Evolutionary conservation across 352 stramenopile species (phyloP), one percentile per base, ranked within the genome.

Genomic region (Phytophthora boehmeriae): DNA sequence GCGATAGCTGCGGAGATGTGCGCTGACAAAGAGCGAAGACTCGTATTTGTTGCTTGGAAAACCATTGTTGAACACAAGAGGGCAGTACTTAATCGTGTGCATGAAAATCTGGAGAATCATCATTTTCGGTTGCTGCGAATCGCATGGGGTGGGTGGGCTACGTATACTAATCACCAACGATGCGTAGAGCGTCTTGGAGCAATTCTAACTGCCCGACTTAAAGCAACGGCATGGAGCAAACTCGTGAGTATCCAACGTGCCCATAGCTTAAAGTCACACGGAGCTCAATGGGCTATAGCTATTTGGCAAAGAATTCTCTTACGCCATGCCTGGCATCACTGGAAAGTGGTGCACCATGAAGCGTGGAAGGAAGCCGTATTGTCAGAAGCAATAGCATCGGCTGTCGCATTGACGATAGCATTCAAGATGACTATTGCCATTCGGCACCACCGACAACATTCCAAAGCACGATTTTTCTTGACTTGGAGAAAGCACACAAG

Each of bases 291-390:
- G 17, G 41, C 53, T 36, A 45, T 16, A 43, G n/a, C 34, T 17
- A 27, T 68, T 32, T 68, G 63, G 51, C 47, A 48, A 34, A 67
- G 42, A 55, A 48, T 68, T 32, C 20, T 55, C 11, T 2, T 64
- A 22, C 58, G 58, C 32, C 63, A 68, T 9, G 25, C 36, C 27
- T 72, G 58, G 63, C 41, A 48, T 43, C 46, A 39, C 41, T 72
- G 63, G 63, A 72, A 64, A 38, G 38, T 49, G 44, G 35, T 13
- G 2, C 56, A 71, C 13, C 36, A 35, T 17, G 34, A 43, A n/a
- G 6, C 45, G 22, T 30, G 39, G 17, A 59, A 42, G 19, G 17
- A 46, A 3, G 20, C 34, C 2, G 52, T 58, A 13, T 32, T 68
- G 35, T 17, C 13, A 22, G 20, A 58, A 32, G 51, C 20, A 8